Evolutionary conservation across 2,329 filamentous ascomycete species (phyloP), one percentile per base, ranked within the genome.

Genomic region (Clarireedia paspali): DNA sequence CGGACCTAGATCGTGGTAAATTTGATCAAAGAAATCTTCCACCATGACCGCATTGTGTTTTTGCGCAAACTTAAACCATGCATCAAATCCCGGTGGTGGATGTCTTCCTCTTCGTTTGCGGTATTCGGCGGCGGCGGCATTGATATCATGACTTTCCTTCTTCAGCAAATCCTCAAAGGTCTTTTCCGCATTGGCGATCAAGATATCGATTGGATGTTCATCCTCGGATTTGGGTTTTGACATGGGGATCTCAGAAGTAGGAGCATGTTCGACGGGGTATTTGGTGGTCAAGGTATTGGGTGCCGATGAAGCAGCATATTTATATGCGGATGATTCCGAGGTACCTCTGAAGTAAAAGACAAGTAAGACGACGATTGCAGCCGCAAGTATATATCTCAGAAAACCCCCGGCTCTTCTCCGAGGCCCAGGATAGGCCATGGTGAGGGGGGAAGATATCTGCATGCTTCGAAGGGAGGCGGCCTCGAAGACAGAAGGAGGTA

Each of bases 81-180:
- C 67, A 60, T 84, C 78, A 64, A 85, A 85, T 27, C 80, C 80
- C 0, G 82, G 83, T 2, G 83, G 83, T 5, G 82, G 83, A 61
- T 85, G 82, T 30, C 82, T 73, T 15, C 81, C 81, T 57, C 82
- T 73, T 54, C 77, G 72, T 45, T 72, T 66, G 53, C 82, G 76
- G 66, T 86, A 86, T 26, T 73, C 74, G 15, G 70, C 68, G 1
- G 78, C 77, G 1, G 77, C 75, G 27, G 71, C 65, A 5, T 69
- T 66, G 27, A 81, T 68, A 14, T 73, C 74, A 34, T 68, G 69
- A 5, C 72, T 72, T 57, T 74, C 71, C 59, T 73, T 74, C 27
- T 66, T 63, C 39, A 78, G 62, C 15, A 75, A 57, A 12, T 65
- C 65, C 3, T 72, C 65, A 53, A 75, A 76, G 4, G 62, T 65